Conservation (phyloP, 306 rosid genomes). For the Pyrus communis region DNA sequence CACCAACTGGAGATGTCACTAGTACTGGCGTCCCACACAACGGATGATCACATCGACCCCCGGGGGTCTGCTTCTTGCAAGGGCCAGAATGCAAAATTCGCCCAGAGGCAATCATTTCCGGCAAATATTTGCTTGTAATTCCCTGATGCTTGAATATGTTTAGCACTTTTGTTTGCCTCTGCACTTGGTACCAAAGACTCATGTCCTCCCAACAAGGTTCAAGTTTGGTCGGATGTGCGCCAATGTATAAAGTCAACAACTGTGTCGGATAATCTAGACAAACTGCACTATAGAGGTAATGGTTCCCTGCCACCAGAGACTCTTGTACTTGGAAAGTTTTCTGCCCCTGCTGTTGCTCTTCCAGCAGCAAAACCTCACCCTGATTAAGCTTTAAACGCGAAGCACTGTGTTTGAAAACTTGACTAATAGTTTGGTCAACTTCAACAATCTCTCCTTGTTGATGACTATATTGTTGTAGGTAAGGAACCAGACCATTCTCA, state of each 20-base stretch:
- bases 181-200: slow-evolving; percentile 97
- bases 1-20: slow-evolving; percentile 82
- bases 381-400: slow-evolving; percentile 50
- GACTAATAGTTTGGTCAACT: slow-evolving; percentile 46
- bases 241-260: slow-evolving; percentile 57
- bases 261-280: slow-evolving; percentile 54
- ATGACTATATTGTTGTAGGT: slow-evolving; percentile 30
- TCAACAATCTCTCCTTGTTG: slow-evolving; percentile 70
- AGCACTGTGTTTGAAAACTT: slow-evolving; percentile 30
- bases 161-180: slow-evolving; percentile 87
- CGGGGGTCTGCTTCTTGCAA: slow-evolving; percentile 66
- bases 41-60: slow-evolving; percentile 80
- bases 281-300: slow-evolving; percentile 57
- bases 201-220: slow-evolving; percentile 97
- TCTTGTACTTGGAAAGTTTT: slow-evolving; percentile 79
- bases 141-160: slow-evolving; percentile 69
- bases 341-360: slow-evolving; percentile 71
- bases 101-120: slow-evolving; percentile 78
- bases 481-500: slow-evolving; percentile 59
- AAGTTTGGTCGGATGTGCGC: slow-evolving; percentile 78
- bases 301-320: slow-evolving; percentile 53
- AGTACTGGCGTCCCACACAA: slow-evolving; percentile 91
- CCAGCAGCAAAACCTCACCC: slow-evolving; percentile 57
- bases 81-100: slow-evolving; percentile 72
- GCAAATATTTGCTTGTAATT: slow-evolving; percentile 58